Evolutionary conservation across 139 green algal species (phyloP).

Genomic region (Choricystis sp.): DNA sequence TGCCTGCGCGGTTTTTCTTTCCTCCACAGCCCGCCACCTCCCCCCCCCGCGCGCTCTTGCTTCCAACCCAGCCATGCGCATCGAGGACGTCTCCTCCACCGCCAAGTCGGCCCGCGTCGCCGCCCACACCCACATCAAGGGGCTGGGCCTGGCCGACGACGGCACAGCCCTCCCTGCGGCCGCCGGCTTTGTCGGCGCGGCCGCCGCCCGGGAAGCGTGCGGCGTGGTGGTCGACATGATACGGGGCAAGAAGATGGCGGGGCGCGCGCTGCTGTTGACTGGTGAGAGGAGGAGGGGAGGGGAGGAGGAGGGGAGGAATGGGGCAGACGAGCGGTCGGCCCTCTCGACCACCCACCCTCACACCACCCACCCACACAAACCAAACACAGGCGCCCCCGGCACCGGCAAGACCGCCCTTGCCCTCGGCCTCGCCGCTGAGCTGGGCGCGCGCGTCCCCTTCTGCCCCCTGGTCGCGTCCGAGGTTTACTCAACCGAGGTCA

Average conservation of each 20-base stretch:
- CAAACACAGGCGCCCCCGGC: slow-evolving; percentile 86
- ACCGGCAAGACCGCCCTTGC: slow-evolving; percentile 97
- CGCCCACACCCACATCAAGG: slow-evolving; percentile 98
- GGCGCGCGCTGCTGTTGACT: slow-evolving; percentile 81
- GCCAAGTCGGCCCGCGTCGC: slow-evolving; percentile 88
- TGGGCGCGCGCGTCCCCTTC: slow-evolving; percentile 85
- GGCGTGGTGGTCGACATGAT: slow-evolving; percentile 99
- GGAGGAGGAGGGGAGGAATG: background rate
- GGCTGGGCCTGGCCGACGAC: slow-evolving; percentile 74
- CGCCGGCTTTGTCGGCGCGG: slow-evolving; percentile 89
- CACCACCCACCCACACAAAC: no score
- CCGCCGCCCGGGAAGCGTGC: slow-evolving; percentile 81
- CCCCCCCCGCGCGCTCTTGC: background rate
- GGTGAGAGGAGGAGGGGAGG: no score
- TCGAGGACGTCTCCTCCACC: slow-evolving; percentile 87
- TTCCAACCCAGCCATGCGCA: slow-evolving; percentile 35
- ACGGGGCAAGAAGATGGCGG: slow-evolving; percentile 93
- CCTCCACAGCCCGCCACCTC: background rate
- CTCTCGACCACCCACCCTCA: no score
- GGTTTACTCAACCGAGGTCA: slow-evolving; percentile 96
- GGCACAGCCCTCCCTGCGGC: slow-evolving; percentile 52
- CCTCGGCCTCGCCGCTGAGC: slow-evolving; percentile 88
- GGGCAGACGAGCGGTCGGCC: no score
- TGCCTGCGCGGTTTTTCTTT: no score
- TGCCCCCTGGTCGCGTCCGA: slow-evolving; percentile 98